A percentile compares a stretch with the other conserved stretches of the same genome.
Evolutionary conservation across 2,329 filamentous ascomycete species (phyloP).

Genomic region (Cladosporium sp.): DNA sequence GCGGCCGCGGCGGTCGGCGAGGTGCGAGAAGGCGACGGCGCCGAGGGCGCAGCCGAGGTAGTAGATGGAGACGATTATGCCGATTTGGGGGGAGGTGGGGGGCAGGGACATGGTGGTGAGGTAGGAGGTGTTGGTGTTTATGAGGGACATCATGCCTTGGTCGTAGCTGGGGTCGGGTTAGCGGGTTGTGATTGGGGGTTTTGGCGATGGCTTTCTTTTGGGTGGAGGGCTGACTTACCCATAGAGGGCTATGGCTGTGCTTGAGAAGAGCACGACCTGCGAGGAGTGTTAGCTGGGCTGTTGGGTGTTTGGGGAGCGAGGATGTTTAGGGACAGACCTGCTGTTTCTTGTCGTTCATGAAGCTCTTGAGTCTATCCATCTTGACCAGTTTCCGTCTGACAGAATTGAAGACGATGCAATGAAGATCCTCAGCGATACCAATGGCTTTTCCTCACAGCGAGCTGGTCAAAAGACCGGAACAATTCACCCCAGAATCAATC

Average conservation of each 20-base stretch:
- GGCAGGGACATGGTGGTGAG: constrained; percentile 52
- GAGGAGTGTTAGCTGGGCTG: constrained; percentile 7
- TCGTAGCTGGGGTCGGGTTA: constrained; percentile 8
- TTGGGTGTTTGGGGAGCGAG: neutral
- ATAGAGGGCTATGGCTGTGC: constrained; percentile 50
- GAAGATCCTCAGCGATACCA: no score
- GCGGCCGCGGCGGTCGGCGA: constrained; percentile 49
- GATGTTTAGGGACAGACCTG: constrained; percentile 18
- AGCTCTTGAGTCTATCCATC: constrained; percentile 20
- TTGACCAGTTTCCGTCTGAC: neutral
- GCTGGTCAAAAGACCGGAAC: no score
- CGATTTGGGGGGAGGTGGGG: constrained; percentile 47
- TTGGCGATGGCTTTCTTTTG: neutral
- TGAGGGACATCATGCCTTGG: constrained; percentile 48
- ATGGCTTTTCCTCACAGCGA: no score
- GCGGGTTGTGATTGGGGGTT: neutral
- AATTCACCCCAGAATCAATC: no score
- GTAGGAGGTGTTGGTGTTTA: constrained; percentile 51
- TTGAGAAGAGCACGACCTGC: constrained; percentile 48
- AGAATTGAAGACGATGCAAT: no score
- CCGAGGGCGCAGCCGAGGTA: constrained; percentile 57
- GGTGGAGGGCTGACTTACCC: constrained; percentile 14
- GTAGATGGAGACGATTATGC: constrained; percentile 56
- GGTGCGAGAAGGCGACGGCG: constrained; percentile 50
- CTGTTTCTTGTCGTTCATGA: constrained; percentile 24